Base-by-base conservation (phyloP, 495 filamentous ascomycete genomes). In the Tuber brumale region DNA sequence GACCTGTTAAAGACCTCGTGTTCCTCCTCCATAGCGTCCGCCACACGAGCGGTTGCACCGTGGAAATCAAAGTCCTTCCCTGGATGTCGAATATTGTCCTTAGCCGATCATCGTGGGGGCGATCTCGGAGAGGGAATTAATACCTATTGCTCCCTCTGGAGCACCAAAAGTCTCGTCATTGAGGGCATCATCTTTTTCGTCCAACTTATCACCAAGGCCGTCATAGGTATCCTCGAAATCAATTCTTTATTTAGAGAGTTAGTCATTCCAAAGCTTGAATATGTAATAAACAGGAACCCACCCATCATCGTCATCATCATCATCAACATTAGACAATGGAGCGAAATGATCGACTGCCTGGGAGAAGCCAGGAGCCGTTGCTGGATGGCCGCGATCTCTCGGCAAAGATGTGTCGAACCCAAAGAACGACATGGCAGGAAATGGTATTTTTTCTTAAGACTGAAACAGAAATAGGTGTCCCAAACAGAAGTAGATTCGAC, bases 221-320 rank as follows among this genome's bases (percentile, higher is more conserved):
- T 99, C 96, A 83, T 99, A 98, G 43, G 95, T 98, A 81, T 99
- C 95, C 79, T 99, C 95, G 79, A 98, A 99, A 76, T 98, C 94
- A 74, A 98, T 89, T 51, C 90, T 92, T 79, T 21, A n/a, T 42
- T 27, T 46, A 35, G 45, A 61, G 72, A 23, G 73, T 80, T 43
- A 74, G 61, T 18, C 35, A 21, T 23, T 37, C 23, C 4, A 39
- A 76, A n/a, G 3, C 37, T 44, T 75, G 69, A 31, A 27, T 57
- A 69, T 43, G n/a, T 4, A 16, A 18, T 18, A 35, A 66, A 51
- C 18, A 73, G 69, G 79, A 41, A 88, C 94, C 85, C 89, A 94
- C 88, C 88, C 92, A 81, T 96, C 91, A 27, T 66, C 57, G 66
- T 92, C 91, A 76, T 92, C 89, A 46, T 89, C 89, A 48, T 89